phyloP scores from a whole-genome alignment of 2,329 filamentous ascomycete species.

The Trichoderma asperellum region DNA sequence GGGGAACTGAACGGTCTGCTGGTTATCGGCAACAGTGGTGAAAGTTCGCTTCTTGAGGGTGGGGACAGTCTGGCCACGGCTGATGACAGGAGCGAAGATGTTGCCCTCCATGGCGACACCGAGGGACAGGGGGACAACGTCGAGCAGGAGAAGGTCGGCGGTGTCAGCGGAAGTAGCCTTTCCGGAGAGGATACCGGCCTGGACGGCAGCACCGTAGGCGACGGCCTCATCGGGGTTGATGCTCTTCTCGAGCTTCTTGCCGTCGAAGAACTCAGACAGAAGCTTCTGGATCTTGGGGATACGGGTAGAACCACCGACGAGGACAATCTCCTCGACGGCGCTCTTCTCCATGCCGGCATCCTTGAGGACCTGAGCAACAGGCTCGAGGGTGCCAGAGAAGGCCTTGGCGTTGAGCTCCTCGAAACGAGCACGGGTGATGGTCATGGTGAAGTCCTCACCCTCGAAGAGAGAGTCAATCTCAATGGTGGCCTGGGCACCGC shows the following conservation, averaged over 20 bases:
- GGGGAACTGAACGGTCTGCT: constrained; percentile 76
- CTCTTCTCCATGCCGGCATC: constrained; percentile 86
- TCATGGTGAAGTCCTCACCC: constrained; percentile 95
- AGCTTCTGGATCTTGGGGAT: constrained; percentile 99
- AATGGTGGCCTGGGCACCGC: constrained; percentile 94
- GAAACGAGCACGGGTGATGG: constrained; percentile 98
- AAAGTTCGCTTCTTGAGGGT: constrained; percentile 85
- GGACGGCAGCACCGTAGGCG: constrained; percentile 96
- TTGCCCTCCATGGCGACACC: constrained; percentile 99
- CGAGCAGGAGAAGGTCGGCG: constrained; percentile 89
- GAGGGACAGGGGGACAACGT: constrained; percentile 93
- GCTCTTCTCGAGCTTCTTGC: constrained; percentile 99
- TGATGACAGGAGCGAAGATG: constrained; percentile 94
- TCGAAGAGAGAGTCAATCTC: constrained; percentile 99
- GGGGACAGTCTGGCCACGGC: constrained; percentile 76
- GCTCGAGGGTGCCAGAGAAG: constrained; percentile 90
- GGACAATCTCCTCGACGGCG: constrained; percentile 96
- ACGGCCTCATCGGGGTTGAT: constrained; percentile 99
- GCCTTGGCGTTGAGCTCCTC: constrained; percentile 97
- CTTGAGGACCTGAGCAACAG: constrained; percentile 95
- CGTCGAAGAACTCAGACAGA: constrained; percentile 97
- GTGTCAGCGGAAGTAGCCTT: constrained; percentile 97
- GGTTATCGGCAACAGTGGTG: constrained; percentile 79
- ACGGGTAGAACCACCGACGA: constrained; percentile 98
- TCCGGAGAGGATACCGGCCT: constrained; percentile 97